These are phyloP conservation scores for Xerocomus nothofagi DNA, from an alignment of 1,284 basidiomycete genomes.

Conservation along the genomic window DNA sequence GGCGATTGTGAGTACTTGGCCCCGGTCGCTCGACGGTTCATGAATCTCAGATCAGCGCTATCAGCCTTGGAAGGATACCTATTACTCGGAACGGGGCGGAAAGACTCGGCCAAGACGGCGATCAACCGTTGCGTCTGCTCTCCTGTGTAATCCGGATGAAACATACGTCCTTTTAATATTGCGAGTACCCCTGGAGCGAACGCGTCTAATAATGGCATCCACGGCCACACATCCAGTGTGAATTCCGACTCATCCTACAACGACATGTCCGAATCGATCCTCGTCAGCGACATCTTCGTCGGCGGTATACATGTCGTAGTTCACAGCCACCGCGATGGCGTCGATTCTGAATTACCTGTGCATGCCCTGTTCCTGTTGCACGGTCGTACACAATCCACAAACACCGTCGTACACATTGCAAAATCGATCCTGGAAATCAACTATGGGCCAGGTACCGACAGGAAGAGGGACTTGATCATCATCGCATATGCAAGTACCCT, in stretches of 20 bases:
- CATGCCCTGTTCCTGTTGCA: constrained; percentile 63
- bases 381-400: constrained; percentile 44
- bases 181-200: no score
- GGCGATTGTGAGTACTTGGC: no score
- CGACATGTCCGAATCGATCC: constrained; percentile 22
- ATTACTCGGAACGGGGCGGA: no score
- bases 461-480: constrained; percentile 46
- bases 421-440: constrained; percentile 33
- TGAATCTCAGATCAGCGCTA: no score
- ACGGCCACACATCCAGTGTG: not conserved
- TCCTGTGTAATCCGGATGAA: not conserved
- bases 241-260: not conserved
- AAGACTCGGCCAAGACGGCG: no score
- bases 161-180: not conserved
- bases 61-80: no score
- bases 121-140: no score
- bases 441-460: constrained; percentile 28
- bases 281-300: constrained; percentile 32
- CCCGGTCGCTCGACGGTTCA: no score
- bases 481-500: constrained; percentile 52
- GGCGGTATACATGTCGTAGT: constrained; percentile 49
- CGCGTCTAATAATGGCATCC: not conserved
- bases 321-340: constrained; percentile 34
- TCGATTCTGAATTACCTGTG: constrained; percentile 35
- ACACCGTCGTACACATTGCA: constrained; percentile 32